Evolutionary conservation across 176 grass and related monocot genomes (phyloP).

Genomic region (Carex pumila): DNA sequence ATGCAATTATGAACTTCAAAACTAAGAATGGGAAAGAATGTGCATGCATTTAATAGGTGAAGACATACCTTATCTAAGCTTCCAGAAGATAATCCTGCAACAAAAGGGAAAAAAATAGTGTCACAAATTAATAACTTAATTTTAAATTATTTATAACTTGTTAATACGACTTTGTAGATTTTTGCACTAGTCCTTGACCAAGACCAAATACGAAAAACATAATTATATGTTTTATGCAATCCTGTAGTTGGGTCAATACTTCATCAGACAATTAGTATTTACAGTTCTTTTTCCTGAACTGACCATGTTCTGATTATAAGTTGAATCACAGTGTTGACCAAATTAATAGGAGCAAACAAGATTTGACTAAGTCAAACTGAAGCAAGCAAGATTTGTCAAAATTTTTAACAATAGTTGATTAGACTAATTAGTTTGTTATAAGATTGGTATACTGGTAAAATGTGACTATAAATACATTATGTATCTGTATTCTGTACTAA

Average conservation of each 20-base stretch:
- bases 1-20: background rate
- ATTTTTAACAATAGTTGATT: too few species aligned
- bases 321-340: background rate
- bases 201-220: background rate
- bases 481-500: too few species aligned
- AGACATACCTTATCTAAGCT: slow-evolving; percentile 1
- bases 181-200: background rate
- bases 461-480: too few species aligned
- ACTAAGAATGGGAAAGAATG: background rate
- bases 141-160: background rate
- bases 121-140: background rate
- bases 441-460: too few species aligned
- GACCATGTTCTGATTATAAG: background rate
- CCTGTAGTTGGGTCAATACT: background rate
- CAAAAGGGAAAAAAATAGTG: background rate
- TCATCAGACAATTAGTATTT: background rate
- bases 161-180: background rate
- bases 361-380: too few species aligned
- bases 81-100: background rate
- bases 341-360: too few species aligned
- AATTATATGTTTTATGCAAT: background rate
- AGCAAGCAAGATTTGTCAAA: too few species aligned
- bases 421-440: too few species aligned
- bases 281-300: background rate
- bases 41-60: background rate